A percentile compares a stretch with the other conserved stretches of the same genome.
phyloP scores from a whole-genome alignment of 2,329 filamentous ascomycete genomes.

The Cladophialophora psammophila region DNA sequence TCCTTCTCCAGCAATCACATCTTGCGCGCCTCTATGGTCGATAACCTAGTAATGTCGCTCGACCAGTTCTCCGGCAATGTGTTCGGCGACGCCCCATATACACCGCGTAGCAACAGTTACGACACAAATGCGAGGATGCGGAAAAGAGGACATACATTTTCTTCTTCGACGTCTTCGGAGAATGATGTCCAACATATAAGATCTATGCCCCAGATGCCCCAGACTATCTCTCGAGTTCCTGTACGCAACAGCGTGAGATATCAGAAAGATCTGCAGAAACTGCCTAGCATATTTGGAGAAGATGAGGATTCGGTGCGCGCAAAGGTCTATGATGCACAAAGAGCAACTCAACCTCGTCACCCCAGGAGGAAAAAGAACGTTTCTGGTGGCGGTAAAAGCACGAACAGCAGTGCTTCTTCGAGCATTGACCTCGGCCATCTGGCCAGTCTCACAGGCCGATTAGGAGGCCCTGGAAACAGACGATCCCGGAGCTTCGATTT shows the following conservation, averaged over 20 bases:
- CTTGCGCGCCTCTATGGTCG: slow-evolving; percentile 87
- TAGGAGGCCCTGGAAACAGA: slow-evolving; percentile 43
- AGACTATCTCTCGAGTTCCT: slow-evolving; percentile 29
- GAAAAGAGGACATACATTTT: slow-evolving; percentile 65
- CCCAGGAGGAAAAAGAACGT: slow-evolving; percentile 56
- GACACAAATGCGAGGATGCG: slow-evolving; percentile 47
- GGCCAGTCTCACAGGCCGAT: slow-evolving; percentile 32
- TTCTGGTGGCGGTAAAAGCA: slow-evolving; percentile 60
- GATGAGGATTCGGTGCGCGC: slow-evolving; percentile 51
- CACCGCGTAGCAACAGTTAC: slow-evolving; percentile 37
- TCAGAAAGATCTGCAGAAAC: slow-evolving; percentile 57
- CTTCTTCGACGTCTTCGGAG: slow-evolving; percentile 66
- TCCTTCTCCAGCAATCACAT: slow-evolving; percentile 78
- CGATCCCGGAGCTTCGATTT: slow-evolving; percentile 57
- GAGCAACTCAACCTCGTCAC: slow-evolving; percentile 41
- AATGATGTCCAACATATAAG: slow-evolving; percentile 51
- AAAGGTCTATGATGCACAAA: slow-evolving; percentile 46
- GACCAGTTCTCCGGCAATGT: slow-evolving; percentile 73
- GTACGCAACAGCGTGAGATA: slow-evolving; percentile 43
- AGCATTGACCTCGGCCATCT: slow-evolving; percentile 74
- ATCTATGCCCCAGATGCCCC: slow-evolving; percentile 47
- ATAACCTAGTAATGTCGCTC: slow-evolving; percentile 93
- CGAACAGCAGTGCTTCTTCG: slow-evolving; percentile 77
- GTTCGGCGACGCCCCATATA: slow-evolving; percentile 37
- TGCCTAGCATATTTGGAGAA: slow-evolving; percentile 66